Base-by-base conservation (phyloP, 2,329 filamentous ascomycete genomes). In the Penicillium glabrum region DNA sequence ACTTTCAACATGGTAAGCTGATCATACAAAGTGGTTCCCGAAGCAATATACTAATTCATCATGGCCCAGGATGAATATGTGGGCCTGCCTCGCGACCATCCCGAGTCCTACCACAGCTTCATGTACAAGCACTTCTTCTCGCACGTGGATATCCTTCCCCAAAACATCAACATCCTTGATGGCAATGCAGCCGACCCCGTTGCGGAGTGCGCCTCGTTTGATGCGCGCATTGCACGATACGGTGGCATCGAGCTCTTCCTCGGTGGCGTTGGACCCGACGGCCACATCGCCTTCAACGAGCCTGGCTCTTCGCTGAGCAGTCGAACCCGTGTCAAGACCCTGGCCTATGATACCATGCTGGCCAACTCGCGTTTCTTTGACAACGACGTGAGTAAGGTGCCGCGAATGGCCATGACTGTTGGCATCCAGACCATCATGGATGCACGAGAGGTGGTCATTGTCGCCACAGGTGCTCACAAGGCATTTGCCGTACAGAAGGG, bases 41-140 rank as follows among this genome's bases (percentile, higher is more conserved):
- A 6, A 10, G 33, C 39, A 11, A 14, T 23, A 13, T 53, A n/a
- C 29, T 53, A 19, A 53, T 26, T 10, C 11, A 26, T n/a, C 14
- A 24, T 43, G 7, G n/a, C 46, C 3, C 21, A 89, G 86, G 91
- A 96, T 76, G 91, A 96, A 77, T 96, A 96, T 69, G 89, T 95
- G 63, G 89, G 89, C 56, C 84, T 96, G 61, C 88, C 90, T 33
- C 86, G 89, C 68, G 89, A 93, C 67, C 90, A 96, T 72, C 87
- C 90, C 13, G 87, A 95, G 73, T 91, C 88, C 68, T 96, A 96
- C 77, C 91, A 96, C 79, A 90, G 87, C 63, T 96, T 95, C 80
- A 95, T 96, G 91, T 96, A 92, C 84, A 90, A 89, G 76, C 83
- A 95, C 77, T 91, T 96, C 81, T 96, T 96, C 81, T 90, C 89